A percentile compares a stretch with the other conserved stretches of the same genome.
Conservation (phyloP, 2,329 filamentous ascomycete species). For the Lecanosticta acicola region DNA sequence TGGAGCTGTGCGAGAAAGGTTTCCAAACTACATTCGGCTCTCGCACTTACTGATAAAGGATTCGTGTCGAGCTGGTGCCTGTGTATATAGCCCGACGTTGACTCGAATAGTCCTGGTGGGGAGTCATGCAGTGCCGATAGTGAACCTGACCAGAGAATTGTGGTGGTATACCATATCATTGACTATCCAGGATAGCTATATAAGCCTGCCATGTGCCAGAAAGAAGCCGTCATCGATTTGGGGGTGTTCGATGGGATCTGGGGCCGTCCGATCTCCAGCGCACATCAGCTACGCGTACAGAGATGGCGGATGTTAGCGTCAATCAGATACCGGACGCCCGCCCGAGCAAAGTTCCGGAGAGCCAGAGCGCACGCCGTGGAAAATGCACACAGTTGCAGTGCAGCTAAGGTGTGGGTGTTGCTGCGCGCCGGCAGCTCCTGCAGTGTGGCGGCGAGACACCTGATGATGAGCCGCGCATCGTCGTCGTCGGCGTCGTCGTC, state of each 20-base stretch:
- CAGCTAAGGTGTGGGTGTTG: background rate
- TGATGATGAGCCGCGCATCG: too few species aligned
- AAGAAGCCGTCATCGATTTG: too few species aligned
- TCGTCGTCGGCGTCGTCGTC: background rate
- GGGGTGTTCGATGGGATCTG: background rate
- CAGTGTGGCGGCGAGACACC: background rate
- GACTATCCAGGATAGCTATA: too few species aligned
- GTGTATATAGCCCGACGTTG: background rate
- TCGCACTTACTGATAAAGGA: too few species aligned
- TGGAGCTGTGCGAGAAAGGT: constrained; percentile 10
- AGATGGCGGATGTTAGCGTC: background rate
- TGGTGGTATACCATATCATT: too few species aligned
- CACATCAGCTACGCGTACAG: background rate
- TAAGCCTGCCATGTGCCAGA: too few species aligned
- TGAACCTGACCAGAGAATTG: too few species aligned
- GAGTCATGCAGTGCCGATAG: too few species aligned
- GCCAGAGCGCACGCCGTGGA: background rate
- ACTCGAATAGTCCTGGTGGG: too few species aligned
- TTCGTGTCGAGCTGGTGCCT: too few species aligned
- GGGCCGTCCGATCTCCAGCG: background rate
- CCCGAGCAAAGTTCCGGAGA: background rate
- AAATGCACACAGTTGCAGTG: background rate
- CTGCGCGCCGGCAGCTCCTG: background rate
- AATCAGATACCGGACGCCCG: background rate
- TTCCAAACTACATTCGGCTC: constrained; percentile 10